Evolutionary conservation across 306 rosid species (phyloP), one percentile per base, ranked within the genome.

Genomic region (Adenanthera pavonina): DNA sequence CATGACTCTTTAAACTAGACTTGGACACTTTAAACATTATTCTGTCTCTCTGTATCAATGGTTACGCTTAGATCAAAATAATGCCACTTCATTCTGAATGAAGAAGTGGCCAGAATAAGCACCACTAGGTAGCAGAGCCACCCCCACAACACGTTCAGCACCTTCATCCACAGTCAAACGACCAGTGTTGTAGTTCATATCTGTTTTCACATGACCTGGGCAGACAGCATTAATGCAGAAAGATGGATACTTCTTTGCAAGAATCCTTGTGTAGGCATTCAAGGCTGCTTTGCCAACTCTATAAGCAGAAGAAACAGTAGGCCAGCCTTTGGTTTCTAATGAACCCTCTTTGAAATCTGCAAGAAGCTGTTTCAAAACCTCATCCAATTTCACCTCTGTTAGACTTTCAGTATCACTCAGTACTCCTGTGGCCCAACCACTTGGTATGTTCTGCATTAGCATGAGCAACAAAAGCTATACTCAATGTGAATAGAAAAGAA

Each of bases 121-220:
- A 5, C 82, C 85, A 76, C 38, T 4, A 30, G 36, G 66, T 17
- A 86, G 77, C 79, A 88, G 56, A 54, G 88, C 94, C 78, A 87
- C 77, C 84, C 84, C 87, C 30, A 85, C 92, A 30, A 51, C 73
- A 78, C 85, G 84, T 54, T 80, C 83, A 78, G 87, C 91, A 64
- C 92, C 91, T 76, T 91, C 91, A 49, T 87, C 92, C 35, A 83
- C 88, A 33, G 85, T 15, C 8, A 91, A n/a, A 74, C 41, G 5
- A 2, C 92, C 90, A 6, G 80, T 68, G 8, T 89, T 84, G 80
- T 7, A 47, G 76, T 64, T 91, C 0, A 89, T 0, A 52, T 89
- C 90, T 25, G 91, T 84, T 68, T 73, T 80, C 52, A 83, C 86
- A 83, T 30, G 82, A 30, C 91, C 89, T 54, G 92, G 92, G 14